Conservation (phyloP, 140 eudicot genomes). For the Oenanthe javanica region DNA sequence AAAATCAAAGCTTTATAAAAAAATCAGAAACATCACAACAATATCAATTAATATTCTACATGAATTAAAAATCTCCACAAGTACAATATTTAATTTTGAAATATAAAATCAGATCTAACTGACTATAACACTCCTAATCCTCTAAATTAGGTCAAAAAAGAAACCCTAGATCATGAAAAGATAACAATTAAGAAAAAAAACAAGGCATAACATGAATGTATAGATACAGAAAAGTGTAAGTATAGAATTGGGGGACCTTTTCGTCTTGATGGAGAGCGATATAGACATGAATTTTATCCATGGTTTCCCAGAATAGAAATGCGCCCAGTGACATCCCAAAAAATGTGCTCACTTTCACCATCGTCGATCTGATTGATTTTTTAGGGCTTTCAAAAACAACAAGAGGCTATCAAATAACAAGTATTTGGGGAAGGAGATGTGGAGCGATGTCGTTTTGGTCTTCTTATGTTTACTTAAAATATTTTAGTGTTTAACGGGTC, state of each 20-base stretch:
- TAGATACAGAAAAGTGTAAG: neutral
- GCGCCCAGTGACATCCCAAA: slow-evolving; percentile 13
- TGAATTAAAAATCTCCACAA: neutral
- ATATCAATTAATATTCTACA: neutral
- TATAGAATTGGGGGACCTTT: neutral
- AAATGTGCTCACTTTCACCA: slow-evolving; percentile 11
- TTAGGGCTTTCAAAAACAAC: neutral
- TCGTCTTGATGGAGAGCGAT: slow-evolving; percentile 11
- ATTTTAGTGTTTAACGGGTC: too few relatives aligned
- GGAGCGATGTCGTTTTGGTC: neutral
- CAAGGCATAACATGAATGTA: neutral
- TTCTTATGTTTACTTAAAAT: too few relatives aligned
- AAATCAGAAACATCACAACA: neutral
- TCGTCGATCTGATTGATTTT: neutral
- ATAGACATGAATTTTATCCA: slow-evolving; percentile 13
- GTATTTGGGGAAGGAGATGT: neutral
- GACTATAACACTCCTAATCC: neutral
- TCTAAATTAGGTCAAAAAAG: neutral
- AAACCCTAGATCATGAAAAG: neutral
- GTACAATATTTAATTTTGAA: neutral
- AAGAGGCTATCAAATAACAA: neutral
- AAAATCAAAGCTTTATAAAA: neutral
- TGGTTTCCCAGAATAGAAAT: slow-evolving; percentile 10
- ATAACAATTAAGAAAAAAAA: neutral
- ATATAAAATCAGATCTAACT: neutral